Base-by-base conservation (phyloP, 2,329 filamentous ascomycete genomes). In the Aspergillus tamarii region DNA sequence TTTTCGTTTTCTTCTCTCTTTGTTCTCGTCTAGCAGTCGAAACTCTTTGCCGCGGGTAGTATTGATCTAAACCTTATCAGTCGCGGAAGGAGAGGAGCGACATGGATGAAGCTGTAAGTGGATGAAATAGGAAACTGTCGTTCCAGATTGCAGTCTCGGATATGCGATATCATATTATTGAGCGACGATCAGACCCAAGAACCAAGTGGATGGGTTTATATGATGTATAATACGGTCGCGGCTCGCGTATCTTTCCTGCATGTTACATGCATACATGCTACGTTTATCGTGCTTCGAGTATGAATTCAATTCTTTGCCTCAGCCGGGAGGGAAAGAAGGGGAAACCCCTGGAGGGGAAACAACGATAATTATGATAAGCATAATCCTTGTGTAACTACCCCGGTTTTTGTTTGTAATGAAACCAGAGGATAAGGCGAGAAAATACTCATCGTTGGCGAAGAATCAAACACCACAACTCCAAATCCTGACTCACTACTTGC, bases 131-230 rank as follows among this genome's bases (percentile, higher is more conserved):
- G 45, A 32, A 58, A 30, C 26, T 19, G 30, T 50, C 14, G 26
- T 50, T 30, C 46, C 16, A 50, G 30, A n/a, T 50, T 30, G 30
- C 46, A 4, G 46, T 50, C 26, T 50, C 26, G 26, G 46, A 63
- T 63, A 43, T 59, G 55, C 32, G 39, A 50, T 26, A 32, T 59
- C 57, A 59, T 60, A 60, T 60, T 52, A 19, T 39, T 30, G 45
- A 50, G 43, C 56, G 63, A 36, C 36, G 62, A 66, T 66, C 62
- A 53, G 32, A 62, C 45, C 64, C 56, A 39, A 55, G 55, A 58
- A 64, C 64, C 64, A 55, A 61, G 32, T 30, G 19, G 41, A 62
- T 55, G 62, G 59, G 56, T 57, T 57, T 16, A 41, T 23, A 19
- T 50, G 26, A 50, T 50, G 26, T 59, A 46, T 26, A 39, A 19